Evolutionary conservation across 2,329 filamentous ascomycete genomes (phyloP), one percentile per base, ranked within the genome.

Genomic region (Pestalotiopsis sp.): DNA sequence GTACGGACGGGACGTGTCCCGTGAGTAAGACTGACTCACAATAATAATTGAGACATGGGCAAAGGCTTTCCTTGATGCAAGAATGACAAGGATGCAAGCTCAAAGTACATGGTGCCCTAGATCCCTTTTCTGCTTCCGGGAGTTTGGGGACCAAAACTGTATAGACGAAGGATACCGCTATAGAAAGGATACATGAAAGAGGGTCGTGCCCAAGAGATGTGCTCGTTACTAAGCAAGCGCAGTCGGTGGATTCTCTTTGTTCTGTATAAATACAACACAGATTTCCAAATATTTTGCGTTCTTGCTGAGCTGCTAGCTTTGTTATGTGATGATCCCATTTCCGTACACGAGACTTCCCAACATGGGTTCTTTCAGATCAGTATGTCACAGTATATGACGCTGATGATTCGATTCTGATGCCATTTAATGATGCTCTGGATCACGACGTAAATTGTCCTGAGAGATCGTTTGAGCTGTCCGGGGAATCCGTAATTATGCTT

Each of bases 1-100:
- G 70, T 99, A 99, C 78, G 96, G 96, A 71, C 94, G 96, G 80
- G 96, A 99, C 78, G 93, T 98, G 65, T 95, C 93, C 59, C 88
- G 93, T 76, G 93, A 95, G 83, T 95, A 90, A 79, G 38, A 25
- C 14, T 45, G 27, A n/a, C 45, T 52, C 45, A 52, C 45, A 49
- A 17, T 20, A 64, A 20, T 23, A 59, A 38, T 20, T 61, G 17
- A 20, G 31, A 61, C 13, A 39, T 13, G 31, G 59, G 17, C n/a
- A 23, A 27, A 17, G 25, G 57, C 57, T 63, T 63, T 63, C 60
- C 13, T 41, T 65, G 20, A 39, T 27, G 49, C 13, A 65, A 49
- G 17, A 36, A 62, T 17, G 14, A 62, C 27, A 7, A 6, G 59
- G 27, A 13, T 17, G 57, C 7, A 36, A 27, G 23, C 27, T 39